Conservation (phyloP, 208 protist genomes). For the Acanthamoeba quina region DNA sequence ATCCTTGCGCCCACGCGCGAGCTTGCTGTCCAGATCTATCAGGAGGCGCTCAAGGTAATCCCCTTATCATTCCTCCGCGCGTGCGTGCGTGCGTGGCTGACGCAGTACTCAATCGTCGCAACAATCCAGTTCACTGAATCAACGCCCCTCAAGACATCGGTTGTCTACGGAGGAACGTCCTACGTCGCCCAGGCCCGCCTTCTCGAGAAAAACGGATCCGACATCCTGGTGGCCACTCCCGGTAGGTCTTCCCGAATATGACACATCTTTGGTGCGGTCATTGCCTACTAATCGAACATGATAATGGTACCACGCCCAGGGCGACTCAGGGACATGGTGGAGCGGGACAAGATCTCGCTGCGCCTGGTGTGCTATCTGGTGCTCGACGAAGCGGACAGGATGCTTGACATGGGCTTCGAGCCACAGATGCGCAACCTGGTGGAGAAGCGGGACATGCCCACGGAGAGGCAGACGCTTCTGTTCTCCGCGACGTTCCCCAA, state of each 20-base stretch:
- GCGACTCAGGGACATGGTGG: constrained; percentile 92
- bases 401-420: constrained; percentile 99
- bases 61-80: not conserved
- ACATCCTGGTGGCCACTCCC: constrained; percentile 95
- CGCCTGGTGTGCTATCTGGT: constrained; percentile 95
- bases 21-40: constrained; percentile 97
- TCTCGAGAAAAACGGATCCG: constrained; percentile 95
- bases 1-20: constrained; percentile 97
- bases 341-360: constrained; percentile 94
- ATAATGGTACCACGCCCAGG: constrained; percentile 43
- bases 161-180: constrained; percentile 98
- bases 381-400: constrained; percentile 98
- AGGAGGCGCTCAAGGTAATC: constrained; percentile 90
- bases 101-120: too few relatives aligned
- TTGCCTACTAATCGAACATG: not conserved
- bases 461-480: constrained; percentile 98
- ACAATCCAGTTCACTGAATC: not conserved
- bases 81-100: too few relatives aligned
- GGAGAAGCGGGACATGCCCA: constrained; percentile 94
- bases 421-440: constrained; percentile 97
- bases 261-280: not conserved
- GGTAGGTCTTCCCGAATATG: constrained; percentile 32
- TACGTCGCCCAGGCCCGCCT: constrained; percentile 96
- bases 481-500: constrained; percentile 99
- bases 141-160: constrained; percentile 95